Percentiles rank a stretch among this genome's conserved stretches.
phyloP scores from a whole-genome alignment of 768 basidiomycete species.

The Zangia roseola region DNA sequence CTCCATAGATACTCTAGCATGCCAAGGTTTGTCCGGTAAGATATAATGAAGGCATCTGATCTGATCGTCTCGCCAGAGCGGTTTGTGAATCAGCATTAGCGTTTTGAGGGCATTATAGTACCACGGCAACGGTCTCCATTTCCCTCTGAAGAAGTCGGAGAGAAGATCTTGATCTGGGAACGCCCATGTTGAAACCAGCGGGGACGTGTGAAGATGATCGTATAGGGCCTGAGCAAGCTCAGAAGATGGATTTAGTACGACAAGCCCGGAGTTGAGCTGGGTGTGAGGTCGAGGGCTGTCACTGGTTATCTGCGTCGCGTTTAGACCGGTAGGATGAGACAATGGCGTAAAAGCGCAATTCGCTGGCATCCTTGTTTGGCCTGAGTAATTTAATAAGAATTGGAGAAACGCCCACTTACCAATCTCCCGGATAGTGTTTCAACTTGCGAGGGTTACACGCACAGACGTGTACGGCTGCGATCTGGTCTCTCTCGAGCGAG shows the following conservation, averaged over 20 bases:
- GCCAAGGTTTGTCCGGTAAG: conserved; percentile 85
- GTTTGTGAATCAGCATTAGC: conserved; percentile 65
- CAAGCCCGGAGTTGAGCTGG: conserved; percentile 89
- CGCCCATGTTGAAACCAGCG: conserved; percentile 50
- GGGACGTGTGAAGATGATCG: conserved; percentile 43
- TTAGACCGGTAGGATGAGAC: conserved; percentile 44
- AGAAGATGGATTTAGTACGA: conserved; percentile 77
- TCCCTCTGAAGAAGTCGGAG: conserved; percentile 72
- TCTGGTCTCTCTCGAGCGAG: conserved; percentile 60
- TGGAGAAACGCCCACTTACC: conserved; percentile 44
- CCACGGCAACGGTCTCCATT: conserved; percentile 79
- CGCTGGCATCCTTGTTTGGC: conserved; percentile 68
- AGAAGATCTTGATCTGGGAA: conserved; percentile 96
- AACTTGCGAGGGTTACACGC: conserved; percentile 90
- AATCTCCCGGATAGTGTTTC: conserved; percentile 85
- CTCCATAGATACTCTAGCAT: conserved; percentile 43
- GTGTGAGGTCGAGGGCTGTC: conserved; percentile 68
- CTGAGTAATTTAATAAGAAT: neutral
- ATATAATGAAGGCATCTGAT: conserved; percentile 89
- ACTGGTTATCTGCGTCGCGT: conserved; percentile 37
- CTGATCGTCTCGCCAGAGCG: conserved; percentile 83
- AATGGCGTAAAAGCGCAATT: conserved; percentile 82
- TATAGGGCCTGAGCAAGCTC: conserved; percentile 52
- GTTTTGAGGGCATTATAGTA: conserved; percentile 93
- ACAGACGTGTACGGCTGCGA: conserved; percentile 88